Percentiles rank a stretch among this genome's conserved stretches.
These are phyloP conservation scores for Daedalea quercina DNA, from an alignment of 768 basidiomycete species.

Conservation along the genomic window DNA sequence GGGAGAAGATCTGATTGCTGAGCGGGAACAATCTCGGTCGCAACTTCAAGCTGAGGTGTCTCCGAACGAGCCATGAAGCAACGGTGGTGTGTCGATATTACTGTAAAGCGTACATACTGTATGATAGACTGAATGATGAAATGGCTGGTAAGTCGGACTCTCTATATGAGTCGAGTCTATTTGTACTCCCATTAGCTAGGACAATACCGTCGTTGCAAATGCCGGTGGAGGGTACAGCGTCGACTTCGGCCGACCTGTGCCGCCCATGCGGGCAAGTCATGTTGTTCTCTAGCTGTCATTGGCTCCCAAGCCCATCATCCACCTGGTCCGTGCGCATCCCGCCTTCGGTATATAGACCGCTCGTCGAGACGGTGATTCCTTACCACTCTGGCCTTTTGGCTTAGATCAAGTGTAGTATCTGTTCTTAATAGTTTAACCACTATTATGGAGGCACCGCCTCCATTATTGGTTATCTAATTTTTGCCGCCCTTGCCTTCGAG, in stretches of 20 bases:
- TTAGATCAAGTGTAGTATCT: constrained; percentile 79
- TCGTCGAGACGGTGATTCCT: constrained; percentile 12
- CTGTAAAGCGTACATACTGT: too few relatives aligned
- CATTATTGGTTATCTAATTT: constrained; percentile 30
- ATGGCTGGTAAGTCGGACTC: too few relatives aligned
- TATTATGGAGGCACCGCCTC: constrained; percentile 30
- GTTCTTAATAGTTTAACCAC: constrained; percentile 52
- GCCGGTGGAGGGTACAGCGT: too few relatives aligned
- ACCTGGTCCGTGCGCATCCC: constrained; percentile 5
- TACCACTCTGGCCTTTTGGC: constrained; percentile 59
- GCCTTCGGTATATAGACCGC: background rate
- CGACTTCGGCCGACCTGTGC: too few relatives aligned
- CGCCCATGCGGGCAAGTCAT: too few relatives aligned
- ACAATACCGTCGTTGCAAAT: too few relatives aligned
- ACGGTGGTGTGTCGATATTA: too few relatives aligned
- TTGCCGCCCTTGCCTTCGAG: constrained; percentile 24
- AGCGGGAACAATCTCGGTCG: constrained; percentile 29
- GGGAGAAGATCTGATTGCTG: constrained; percentile 51
- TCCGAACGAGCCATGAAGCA: too few relatives aligned
- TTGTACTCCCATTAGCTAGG: too few relatives aligned
- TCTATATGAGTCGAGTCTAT: too few relatives aligned
- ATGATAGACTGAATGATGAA: too few relatives aligned
- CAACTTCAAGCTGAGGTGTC: background rate
- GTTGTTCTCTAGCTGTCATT: background rate
- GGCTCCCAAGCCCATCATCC: background rate